Evolutionary conservation across 73 alveolate genomes (phyloP).

Genomic region (Paramecium bursaria): DNA sequence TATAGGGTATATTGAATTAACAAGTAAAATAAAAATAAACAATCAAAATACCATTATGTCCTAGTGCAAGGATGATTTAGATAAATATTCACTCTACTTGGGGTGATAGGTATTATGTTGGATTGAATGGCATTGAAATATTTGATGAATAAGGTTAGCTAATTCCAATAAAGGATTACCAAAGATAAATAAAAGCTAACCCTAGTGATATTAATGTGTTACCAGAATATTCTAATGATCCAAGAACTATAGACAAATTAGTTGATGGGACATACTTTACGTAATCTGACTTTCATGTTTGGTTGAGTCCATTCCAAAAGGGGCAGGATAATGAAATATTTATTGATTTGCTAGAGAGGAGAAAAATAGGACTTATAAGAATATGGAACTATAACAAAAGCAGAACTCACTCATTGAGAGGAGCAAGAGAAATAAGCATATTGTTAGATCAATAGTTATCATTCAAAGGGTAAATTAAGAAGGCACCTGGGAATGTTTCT

Average conservation of each 20-base stretch:
- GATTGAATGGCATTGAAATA: slow-evolving; percentile 85
- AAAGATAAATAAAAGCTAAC: slow-evolving; percentile 74
- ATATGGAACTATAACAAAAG: slow-evolving; percentile 92
- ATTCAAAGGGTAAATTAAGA: slow-evolving; percentile 81
- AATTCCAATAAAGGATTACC: slow-evolving; percentile 64
- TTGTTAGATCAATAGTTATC: slow-evolving; percentile 71
- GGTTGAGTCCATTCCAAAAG: slow-evolving; percentile 91
- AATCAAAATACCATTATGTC: slow-evolving; percentile 73
- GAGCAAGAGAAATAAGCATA: slow-evolving; percentile 79
- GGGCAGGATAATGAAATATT: slow-evolving; percentile 80
- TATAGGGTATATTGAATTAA: slow-evolving; percentile 13
- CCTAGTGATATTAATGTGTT: slow-evolving; percentile 90
- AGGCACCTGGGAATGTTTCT: slow-evolving; percentile 79
- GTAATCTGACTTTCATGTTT: slow-evolving; percentile 85
- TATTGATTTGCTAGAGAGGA: slow-evolving; percentile 68
- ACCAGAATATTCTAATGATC: slow-evolving; percentile 90
- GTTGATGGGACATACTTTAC: slow-evolving; percentile 84
- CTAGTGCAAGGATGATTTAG: slow-evolving; percentile 73
- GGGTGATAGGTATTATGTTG: slow-evolving; percentile 91
- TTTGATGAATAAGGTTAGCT: slow-evolving; percentile 79
- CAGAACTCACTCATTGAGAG: slow-evolving; percentile 89
- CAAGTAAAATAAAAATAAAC: background rate
- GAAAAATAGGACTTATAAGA: slow-evolving; percentile 81
- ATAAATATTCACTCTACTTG: slow-evolving; percentile 82
- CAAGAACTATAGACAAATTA: slow-evolving; percentile 89